Base-by-base conservation (phyloP, 2,329 filamentous ascomycete genomes). In the Diaporthe sp. region DNA sequence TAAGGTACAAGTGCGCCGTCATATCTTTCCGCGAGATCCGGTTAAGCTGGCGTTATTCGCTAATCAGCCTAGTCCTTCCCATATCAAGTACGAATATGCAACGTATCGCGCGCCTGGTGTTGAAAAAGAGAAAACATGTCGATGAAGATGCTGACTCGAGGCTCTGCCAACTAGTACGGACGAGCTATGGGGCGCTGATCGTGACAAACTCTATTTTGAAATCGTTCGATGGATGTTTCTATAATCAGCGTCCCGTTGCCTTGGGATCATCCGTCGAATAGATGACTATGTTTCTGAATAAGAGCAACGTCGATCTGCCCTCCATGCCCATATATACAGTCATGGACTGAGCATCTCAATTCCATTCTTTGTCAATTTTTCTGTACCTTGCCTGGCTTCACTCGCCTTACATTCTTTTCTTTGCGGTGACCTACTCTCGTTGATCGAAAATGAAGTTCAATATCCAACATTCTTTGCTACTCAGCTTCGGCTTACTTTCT, bases 371-470 rank as follows among this genome's bases (percentile, higher is more conserved):
- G 42, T 17, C 34, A n/a, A 49, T 0, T 34, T 22, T 53, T 17
- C 12, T 49, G 15, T 49, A 37, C 17, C 6, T 34, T 44, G 28
- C 61, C 61, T 67, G 65, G 65, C 65, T 39, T 68, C 22, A 39
- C n/a, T n/a, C 1, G 46, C 65, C 46, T 25, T 22, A 68, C 46
- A 49, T 53, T 68, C 65, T 39, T 68, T 68, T 68, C 22, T 19
- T 53, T 53, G 31, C 22, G 22, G 6, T 12, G 2, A 39, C 22
- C 31, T n/a, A 68, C 65, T 39, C 65, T 68, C 65, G 31, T 68
- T 68, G 46, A 53, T 68, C 22, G 31, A 68, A 68, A 68, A 68
- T 68, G 65, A 68, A 53, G 46, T 68, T 68, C 65, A 68, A 53
- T 53, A 7, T 28, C 4, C 65, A 68, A 53, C 46, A 39, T 13